phyloP scores from a whole-genome alignment of 1,139 yeast species.

The Diutina neorugosa region DNA sequence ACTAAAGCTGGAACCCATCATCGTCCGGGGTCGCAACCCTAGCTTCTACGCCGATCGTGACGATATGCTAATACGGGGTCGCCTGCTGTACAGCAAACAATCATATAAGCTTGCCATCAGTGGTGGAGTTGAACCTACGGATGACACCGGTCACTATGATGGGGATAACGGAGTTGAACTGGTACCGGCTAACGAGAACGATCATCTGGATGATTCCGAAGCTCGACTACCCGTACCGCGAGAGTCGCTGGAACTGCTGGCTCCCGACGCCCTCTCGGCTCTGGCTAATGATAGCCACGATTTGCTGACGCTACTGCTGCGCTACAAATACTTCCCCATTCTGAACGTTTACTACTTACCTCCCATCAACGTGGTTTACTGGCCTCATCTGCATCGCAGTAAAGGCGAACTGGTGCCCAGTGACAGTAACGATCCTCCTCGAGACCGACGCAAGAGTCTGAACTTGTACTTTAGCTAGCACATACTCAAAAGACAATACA shows the following conservation, averaged over 20 bases:
- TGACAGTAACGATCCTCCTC: background rate
- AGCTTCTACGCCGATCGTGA: conserved; percentile 47
- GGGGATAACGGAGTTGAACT: conserved; percentile 6
- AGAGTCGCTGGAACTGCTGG: background rate
- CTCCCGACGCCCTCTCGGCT: background rate
- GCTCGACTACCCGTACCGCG: background rate
- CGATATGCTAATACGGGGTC: conserved; percentile 29
- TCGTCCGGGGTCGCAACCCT: conserved; percentile 58
- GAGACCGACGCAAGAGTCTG: background rate
- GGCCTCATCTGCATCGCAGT: conserved; percentile 30
- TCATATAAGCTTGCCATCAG: conserved; percentile 5
- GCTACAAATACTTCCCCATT: conserved; percentile 44
- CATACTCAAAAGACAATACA: background rate
- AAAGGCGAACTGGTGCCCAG: conserved; percentile 1
- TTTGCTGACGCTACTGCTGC: conserved; percentile 6
- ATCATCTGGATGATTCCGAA: background rate
- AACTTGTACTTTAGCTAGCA: background rate
- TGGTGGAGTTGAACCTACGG: background rate
- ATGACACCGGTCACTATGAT: conserved; percentile 2
- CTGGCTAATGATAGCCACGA: background rate
- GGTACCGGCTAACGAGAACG: background rate
- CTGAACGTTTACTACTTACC: conserved; percentile 45
- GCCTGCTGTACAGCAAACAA: conserved; percentile 7
- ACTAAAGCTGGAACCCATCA: conserved; percentile 35
- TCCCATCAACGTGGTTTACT: conserved; percentile 47